Percentiles rank a stretch among this genome's conserved stretches.
Conservation (phyloP, 225 moss, liverwort and hornwort genomes). For the Antitrichia curtipendula region DNA sequence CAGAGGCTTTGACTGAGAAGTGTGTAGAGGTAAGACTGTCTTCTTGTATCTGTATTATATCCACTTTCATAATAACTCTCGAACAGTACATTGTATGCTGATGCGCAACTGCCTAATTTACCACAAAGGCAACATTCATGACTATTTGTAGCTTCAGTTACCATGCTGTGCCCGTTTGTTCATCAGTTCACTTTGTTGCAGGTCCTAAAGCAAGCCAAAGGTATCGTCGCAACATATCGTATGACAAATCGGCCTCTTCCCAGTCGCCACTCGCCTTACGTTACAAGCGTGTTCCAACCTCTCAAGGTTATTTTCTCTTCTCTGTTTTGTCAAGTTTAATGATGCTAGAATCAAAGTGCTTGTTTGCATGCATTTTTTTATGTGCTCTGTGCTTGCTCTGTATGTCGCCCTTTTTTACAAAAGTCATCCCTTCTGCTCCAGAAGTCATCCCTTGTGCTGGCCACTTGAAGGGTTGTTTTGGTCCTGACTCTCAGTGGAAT, state of each 20-base stretch:
- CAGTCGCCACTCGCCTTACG: slow-evolving; percentile 75
- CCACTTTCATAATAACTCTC: not conserved
- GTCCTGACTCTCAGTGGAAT: not conserved
- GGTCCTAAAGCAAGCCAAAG: slow-evolving; percentile 85
- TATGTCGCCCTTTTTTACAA: not conserved
- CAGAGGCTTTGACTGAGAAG: slow-evolving; percentile 76
- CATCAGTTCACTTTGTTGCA: slow-evolving; percentile 3
- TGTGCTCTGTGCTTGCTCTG: not conserved
- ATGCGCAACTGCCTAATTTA: not conserved
- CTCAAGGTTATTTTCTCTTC: slow-evolving; percentile 36
- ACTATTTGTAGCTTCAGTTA: not conserved
- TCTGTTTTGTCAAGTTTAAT: not conserved
- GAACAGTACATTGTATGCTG: not conserved
- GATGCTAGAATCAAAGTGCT: not conserved
- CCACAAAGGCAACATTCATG: not conserved
- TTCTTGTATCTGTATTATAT: not conserved
- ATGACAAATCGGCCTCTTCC: slow-evolving; percentile 86
- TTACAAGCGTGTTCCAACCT: slow-evolving; percentile 74
- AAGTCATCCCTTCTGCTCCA: not conserved
- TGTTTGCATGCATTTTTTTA: not conserved
- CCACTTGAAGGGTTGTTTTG: not conserved
- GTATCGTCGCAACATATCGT: slow-evolving; percentile 78
- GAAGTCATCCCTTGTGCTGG: not conserved
- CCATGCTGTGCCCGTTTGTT: not conserved
- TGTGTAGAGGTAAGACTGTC: slow-evolving; percentile 65